Percentiles rank a stretch among this genome's conserved stretches.
phyloP scores from a whole-genome alignment of 352 stramenopile genomes.

The Phytophthora sansomeana region DNA sequence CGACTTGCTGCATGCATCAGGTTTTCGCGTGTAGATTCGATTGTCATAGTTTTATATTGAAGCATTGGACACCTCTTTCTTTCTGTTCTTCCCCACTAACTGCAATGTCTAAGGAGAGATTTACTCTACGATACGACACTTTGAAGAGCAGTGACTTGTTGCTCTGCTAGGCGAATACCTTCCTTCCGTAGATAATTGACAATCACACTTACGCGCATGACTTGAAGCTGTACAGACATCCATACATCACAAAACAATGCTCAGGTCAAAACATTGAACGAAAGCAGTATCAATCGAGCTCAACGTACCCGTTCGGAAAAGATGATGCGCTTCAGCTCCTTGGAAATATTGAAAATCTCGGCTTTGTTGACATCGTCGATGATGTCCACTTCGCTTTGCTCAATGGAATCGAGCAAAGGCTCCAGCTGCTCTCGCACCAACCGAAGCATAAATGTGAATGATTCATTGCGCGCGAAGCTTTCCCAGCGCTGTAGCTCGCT shows the following conservation, averaged over 20 bases:
- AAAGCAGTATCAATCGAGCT: neutral
- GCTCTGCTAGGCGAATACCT: conserved; percentile 73
- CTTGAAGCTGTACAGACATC: conserved; percentile 51
- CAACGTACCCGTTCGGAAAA: conserved; percentile 53
- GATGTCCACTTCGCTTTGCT: conserved; percentile 55
- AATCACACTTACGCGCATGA: conserved; percentile 68
- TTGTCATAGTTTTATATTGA: conserved; percentile 25
- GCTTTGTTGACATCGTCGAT: conserved; percentile 57
- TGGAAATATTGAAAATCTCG: conserved; percentile 33
- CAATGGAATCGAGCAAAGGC: conserved; percentile 50
- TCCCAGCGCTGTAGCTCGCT: conserved; percentile 59
- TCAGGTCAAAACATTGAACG: neutral
- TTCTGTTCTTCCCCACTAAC: neutral
- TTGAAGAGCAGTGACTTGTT: conserved; percentile 76
- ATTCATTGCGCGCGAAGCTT: conserved; percentile 59
- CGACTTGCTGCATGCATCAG: conserved; percentile 72
- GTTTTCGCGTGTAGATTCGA: conserved; percentile 68
- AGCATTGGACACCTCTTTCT: conserved; percentile 2
- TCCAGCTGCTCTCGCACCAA: conserved; percentile 45
- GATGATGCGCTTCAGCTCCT: conserved; percentile 62
- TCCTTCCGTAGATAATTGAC: conserved; percentile 77
- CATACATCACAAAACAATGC: neutral
- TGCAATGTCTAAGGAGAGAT: too few species aligned
- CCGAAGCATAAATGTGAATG: conserved; percentile 53
- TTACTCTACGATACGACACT: conserved; percentile 44